These are phyloP conservation scores for Solanum phureja DNA, from an alignment of 257 asterid species.

Conservation along the genomic window DNA sequence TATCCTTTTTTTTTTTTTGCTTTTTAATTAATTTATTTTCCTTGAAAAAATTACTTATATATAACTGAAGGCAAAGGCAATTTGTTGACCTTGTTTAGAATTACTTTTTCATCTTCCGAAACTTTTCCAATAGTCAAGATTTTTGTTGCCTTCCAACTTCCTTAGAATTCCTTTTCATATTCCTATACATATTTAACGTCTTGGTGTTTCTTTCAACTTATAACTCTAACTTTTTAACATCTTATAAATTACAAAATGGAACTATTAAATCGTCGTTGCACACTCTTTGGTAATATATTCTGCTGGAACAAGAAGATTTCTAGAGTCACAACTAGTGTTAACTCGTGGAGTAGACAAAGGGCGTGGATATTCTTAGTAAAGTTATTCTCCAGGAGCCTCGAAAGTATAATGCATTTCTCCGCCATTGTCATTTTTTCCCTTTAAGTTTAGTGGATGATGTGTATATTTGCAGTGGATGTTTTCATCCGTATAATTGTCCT, in stretches of 20 bases:
- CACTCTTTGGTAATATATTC: too few species aligned
- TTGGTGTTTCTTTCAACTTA: too few species aligned
- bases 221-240: too few species aligned
- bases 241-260: too few species aligned
- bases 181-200: background rate
- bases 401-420: background rate
- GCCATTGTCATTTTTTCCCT: background rate
- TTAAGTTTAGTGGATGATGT: background rate
- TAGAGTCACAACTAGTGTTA: background rate
- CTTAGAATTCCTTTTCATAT: background rate
- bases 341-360: background rate
- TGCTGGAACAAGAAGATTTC: background rate
- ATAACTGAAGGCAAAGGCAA: background rate
- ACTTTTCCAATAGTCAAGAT: too few species aligned
- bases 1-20: background rate
- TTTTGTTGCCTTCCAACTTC: background rate
- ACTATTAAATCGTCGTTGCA: background rate
- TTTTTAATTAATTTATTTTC: background rate
- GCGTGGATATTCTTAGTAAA: background rate
- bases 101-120: too few species aligned
- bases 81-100: background rate
- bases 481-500: too few species aligned
- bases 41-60: background rate
- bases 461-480: background rate
- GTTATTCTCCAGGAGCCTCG: background rate